Conservation (phyloP, 192 early-diverging fungal genomes). For the Phlyctochytrium planicorne region DNA sequence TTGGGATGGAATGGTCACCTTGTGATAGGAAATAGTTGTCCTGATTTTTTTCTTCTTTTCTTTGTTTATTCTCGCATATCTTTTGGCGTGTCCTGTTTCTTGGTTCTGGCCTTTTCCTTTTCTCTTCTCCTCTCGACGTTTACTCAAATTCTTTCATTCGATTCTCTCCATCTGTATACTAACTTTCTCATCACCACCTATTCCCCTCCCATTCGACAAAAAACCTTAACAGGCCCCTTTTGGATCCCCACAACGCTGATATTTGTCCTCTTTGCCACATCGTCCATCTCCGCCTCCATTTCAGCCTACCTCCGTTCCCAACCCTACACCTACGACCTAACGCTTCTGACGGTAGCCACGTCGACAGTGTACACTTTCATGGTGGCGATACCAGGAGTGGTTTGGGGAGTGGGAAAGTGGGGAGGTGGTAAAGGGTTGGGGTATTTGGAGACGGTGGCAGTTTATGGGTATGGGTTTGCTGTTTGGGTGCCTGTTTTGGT, state of each 20-base stretch:
- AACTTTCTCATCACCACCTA: no score
- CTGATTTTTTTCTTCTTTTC: no score
- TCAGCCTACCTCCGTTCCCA: conserved; percentile 53
- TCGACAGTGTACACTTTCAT: conserved; percentile 82
- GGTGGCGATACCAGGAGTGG: conserved; percentile 61
- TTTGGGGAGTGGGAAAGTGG: conserved; percentile 84
- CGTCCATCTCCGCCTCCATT: conserved; percentile 84
- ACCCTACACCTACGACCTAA: conserved; percentile 68
- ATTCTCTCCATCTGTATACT: no score
- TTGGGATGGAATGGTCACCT: no score
- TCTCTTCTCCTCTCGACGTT: no score
- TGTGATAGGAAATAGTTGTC: no score
- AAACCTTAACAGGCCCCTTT: conserved; percentile 72
- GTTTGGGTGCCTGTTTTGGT: conserved; percentile 92
- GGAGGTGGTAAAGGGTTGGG: conserved; percentile 73
- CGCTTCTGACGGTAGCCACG: conserved; percentile 76
- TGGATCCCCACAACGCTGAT: conserved; percentile 97
- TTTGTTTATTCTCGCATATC: no score
- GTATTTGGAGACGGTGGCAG: conserved; percentile 77
- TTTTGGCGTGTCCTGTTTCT: no score
- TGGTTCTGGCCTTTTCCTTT: no score
- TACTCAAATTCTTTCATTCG: no score
- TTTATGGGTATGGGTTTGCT: conserved; percentile 90
- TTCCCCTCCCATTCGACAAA: not conserved
- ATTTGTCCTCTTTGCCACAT: conserved; percentile 92